Conservation (phyloP, 305 asterid species). For the Solanum hybrid region DNA sequence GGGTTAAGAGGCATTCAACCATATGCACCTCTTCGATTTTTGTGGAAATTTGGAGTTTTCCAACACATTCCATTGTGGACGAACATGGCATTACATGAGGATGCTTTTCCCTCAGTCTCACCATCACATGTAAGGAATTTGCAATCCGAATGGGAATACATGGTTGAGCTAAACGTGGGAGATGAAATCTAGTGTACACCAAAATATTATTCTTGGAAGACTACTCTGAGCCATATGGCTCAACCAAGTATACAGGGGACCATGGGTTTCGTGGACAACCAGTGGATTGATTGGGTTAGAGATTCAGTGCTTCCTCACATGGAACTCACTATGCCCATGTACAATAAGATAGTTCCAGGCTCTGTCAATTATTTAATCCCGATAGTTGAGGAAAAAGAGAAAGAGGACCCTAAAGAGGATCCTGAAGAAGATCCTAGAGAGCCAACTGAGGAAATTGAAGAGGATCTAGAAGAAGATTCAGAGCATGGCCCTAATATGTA, state of each 20-base stretch:
- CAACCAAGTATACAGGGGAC: neutral
- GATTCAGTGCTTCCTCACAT: neutral
- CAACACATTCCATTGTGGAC: too few species aligned
- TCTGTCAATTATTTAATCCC: neutral
- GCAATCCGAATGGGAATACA: too few species aligned
- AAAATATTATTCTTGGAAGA: neutral
- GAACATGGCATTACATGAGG: too few species aligned
- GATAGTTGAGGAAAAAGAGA: neutral
- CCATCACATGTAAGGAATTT: too few species aligned
- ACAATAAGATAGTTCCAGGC: neutral
- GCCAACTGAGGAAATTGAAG: neutral
- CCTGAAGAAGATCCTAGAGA: neutral
- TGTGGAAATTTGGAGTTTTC: too few species aligned
- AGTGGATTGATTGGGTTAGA: neutral
- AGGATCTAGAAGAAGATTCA: neutral
- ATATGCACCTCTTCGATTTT: neutral
- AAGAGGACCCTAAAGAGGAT: neutral
- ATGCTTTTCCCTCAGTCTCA: too few species aligned
- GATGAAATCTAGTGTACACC: neutral
- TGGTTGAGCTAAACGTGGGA: neutral
- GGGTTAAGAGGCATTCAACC: neutral
- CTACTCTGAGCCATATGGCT: neutral
- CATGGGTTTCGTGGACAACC: neutral
- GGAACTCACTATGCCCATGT: neutral
- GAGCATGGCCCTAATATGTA: too few species aligned